Conservation (phyloP, 257 asterid species). For the Jasminum sambac region DNA sequence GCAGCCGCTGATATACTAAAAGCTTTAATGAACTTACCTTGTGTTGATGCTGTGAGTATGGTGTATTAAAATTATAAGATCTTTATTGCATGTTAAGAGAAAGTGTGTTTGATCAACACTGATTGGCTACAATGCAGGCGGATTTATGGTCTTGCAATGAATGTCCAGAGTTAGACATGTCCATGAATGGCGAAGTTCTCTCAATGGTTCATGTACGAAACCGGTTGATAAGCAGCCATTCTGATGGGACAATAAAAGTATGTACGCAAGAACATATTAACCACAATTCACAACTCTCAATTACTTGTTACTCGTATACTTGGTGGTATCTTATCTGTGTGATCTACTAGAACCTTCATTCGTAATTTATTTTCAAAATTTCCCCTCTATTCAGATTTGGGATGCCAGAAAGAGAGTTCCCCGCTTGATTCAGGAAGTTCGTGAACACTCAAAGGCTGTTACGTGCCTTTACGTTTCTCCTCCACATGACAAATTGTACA, state of each 20-base stretch:
- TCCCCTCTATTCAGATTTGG: conserved; percentile 55
- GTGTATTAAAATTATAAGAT: not conserved
- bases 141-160: conserved; percentile 74
- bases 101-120: conserved; percentile 3
- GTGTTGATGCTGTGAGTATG: conserved; percentile 63
- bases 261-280: not conserved
- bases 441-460: conserved; percentile 72
- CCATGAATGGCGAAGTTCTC: conserved; percentile 76
- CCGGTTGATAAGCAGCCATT: conserved; percentile 63
- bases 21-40: conserved; percentile 67
- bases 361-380: not conserved
- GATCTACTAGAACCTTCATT: not conserved
- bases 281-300: not conserved
- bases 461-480: conserved; percentile 63
- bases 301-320: not conserved
- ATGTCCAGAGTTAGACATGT: conserved; percentile 62
- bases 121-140: conserved; percentile 44
- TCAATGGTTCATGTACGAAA: conserved; percentile 54
- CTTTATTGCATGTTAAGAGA: not conserved
- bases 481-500: conserved; percentile 57
- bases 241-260: conserved; percentile 87
- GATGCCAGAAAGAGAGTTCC: conserved; percentile 62
- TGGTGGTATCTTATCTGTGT: not conserved
- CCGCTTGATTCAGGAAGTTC: conserved; percentile 64
- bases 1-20: conserved; percentile 61